Evolutionary conservation across 768 basidiomycete species (phyloP).

Genomic region (Suillus luteus): DNA sequence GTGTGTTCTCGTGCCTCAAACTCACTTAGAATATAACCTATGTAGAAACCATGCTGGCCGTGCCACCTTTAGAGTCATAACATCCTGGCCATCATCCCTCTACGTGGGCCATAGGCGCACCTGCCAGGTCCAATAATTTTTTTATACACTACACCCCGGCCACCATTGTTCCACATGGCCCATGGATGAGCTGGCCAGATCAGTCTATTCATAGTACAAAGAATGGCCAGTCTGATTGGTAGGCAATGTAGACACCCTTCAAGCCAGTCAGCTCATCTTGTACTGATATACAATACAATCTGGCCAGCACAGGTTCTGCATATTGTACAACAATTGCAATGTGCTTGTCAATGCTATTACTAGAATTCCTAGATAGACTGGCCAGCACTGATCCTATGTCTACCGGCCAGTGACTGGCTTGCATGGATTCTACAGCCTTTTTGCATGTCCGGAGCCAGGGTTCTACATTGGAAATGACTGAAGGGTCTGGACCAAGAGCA

Average conservation of each 20-base stretch:
- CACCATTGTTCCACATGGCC: background rate
- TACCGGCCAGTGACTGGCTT: too few species aligned
- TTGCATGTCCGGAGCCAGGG: too few species aligned
- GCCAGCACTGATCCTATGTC: background rate
- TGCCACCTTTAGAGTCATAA: background rate
- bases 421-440: too few species aligned
- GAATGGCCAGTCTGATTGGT: too few species aligned
- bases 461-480: too few species aligned
- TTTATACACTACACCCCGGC: background rate
- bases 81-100: background rate
- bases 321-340: background rate
- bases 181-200: background rate
- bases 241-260: background rate
- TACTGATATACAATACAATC: conserved; percentile 2
- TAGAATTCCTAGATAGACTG: background rate
- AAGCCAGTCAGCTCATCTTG: background rate
- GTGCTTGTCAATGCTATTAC: conserved; percentile 1
- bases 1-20: too few species aligned
- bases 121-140: background rate
- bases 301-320: background rate
- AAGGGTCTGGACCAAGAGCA: background rate
- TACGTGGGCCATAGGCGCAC: background rate
- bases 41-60: too few species aligned
- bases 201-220: too few species aligned
- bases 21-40: too few species aligned